Base-by-base conservation (phyloP, 352 stramenopile species). In the Pythium grandisporangium region DNA sequence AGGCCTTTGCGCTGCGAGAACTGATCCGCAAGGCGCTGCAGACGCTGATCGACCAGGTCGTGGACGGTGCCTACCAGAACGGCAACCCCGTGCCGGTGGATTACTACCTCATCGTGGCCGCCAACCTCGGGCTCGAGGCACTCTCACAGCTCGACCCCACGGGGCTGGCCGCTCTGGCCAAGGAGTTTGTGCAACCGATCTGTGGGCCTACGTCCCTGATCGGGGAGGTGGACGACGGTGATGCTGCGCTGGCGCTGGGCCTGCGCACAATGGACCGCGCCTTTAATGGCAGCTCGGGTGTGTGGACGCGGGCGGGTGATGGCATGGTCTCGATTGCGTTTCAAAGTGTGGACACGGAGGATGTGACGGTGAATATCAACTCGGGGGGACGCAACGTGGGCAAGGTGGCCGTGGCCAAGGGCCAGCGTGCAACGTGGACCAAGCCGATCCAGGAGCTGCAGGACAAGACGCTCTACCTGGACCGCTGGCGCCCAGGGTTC, bases 401-500 rank as follows among this genome's bases (percentile, higher is more conserved):
- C 21, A 30, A 13, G 6, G 25, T 45, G 25, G 32, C 29, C 5
- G 17, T 45, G 3, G 22, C 19, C 17, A 30, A n/a, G 6, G 19
- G 29, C 20, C 23, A 38, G 41, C 29, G 16, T 8, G 39, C 37
- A 6, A 13, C 32, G 14, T 45, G 39, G 39, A 45, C 16, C 16
- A 45, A 45, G 39, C 39, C 39, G 20, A 19, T 74, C 20, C 20
- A 27, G 1, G 52, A 51, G 4, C 21, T 80, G 23, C 53, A 66
- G 42, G 51, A 59, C 42, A 74, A 70, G 52, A 83, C 70, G 6
- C 17, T 83, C 37, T 83, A 83, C 53, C 19, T 83, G 33, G 70
- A 79, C 58, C 66, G 70, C 5, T 84, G 67, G 68, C 66, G 70
- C 8, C 53, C 66, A 7, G 63, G 61, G 5, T 53, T 77, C 37